Percentiles rank a stretch among this genome's conserved stretches.
phyloP scores from a whole-genome alignment of 1,139 yeast genomes.

The Insectozyma bohioensis region DNA sequence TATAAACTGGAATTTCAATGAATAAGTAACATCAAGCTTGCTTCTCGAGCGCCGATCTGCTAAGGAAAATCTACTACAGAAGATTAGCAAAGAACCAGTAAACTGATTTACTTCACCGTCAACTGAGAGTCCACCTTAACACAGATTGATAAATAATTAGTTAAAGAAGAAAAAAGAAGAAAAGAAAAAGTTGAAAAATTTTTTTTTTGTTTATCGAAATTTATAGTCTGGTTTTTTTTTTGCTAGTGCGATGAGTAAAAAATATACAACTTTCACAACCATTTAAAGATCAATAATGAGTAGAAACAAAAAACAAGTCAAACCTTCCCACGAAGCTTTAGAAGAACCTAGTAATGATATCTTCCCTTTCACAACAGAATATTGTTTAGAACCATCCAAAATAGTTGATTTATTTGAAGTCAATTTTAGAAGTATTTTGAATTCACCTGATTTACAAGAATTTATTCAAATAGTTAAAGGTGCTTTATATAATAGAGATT shows the following conservation, averaged over 20 bases:
- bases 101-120: conserved; percentile 11
- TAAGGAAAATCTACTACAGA: conserved; percentile 41
- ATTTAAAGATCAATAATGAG: no score
- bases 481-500: conserved; percentile 67
- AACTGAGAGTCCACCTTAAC: conserved; percentile 46
- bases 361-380: conserved; percentile 30
- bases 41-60: conserved; percentile 76
- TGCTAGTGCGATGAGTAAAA: conserved; percentile 6
- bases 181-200: conserved; percentile 7
- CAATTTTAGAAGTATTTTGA: conserved; percentile 46
- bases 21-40: conserved; percentile 39
- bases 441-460: conserved; percentile 39
- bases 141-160: conserved; percentile 46
- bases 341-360: conserved; percentile 4
- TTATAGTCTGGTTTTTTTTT: conserved; percentile 1
- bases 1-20: conserved; percentile 2
- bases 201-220: conserved; percentile 5
- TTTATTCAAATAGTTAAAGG: conserved; percentile 70
- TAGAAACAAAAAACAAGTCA: no score
- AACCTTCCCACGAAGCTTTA: no score
- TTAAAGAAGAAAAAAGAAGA: conserved; percentile 14
- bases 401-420: conserved; percentile 50
- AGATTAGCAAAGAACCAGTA: conserved; percentile 27
- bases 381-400: conserved; percentile 34
- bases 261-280: no score